A percentile compares a stretch with the other conserved stretches of the same genome.
Evolutionary conservation across 73 alveolate species (phyloP).

Genomic region (Breviolum minutum): DNA sequence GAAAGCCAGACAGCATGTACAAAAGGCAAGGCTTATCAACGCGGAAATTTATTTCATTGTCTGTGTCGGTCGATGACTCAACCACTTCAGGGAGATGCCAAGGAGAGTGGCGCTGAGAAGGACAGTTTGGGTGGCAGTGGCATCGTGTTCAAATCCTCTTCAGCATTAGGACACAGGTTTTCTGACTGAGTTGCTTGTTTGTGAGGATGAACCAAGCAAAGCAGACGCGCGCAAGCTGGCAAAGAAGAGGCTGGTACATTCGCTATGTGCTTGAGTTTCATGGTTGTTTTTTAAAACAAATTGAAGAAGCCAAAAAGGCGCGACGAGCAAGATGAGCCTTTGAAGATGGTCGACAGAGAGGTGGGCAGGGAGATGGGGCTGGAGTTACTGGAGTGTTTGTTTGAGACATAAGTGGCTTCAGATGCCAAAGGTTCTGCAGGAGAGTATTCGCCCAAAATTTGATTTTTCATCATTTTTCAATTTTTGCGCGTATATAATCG

Average conservation of each 20-base stretch:
- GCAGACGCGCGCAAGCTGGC: conserved; percentile 18
- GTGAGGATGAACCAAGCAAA: neutral
- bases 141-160: too few relatives aligned
- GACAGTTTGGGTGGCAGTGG: neutral
- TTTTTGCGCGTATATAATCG: too few relatives aligned
- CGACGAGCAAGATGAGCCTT: conserved; percentile 39
- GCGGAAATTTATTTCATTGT: neutral
- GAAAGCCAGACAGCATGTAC: conserved; percentile 29
- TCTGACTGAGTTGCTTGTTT: neutral
- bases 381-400: too few relatives aligned
- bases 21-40: neutral
- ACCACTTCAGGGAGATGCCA: neutral
- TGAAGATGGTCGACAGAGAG: conserved; percentile 23
- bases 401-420: too few relatives aligned
- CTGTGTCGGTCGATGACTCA: neutral
- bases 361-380: neutral
- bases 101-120: neutral
- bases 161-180: neutral
- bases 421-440: too few relatives aligned
- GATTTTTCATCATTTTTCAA: too few relatives aligned
- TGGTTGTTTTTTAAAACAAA: neutral
- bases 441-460: too few relatives aligned
- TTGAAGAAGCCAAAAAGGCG: neutral
- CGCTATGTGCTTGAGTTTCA: neutral
- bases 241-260: neutral